phyloP scores from a whole-genome alignment of 2,329 filamentous ascomycete genomes.

The Colletotrichum sp. region DNA sequence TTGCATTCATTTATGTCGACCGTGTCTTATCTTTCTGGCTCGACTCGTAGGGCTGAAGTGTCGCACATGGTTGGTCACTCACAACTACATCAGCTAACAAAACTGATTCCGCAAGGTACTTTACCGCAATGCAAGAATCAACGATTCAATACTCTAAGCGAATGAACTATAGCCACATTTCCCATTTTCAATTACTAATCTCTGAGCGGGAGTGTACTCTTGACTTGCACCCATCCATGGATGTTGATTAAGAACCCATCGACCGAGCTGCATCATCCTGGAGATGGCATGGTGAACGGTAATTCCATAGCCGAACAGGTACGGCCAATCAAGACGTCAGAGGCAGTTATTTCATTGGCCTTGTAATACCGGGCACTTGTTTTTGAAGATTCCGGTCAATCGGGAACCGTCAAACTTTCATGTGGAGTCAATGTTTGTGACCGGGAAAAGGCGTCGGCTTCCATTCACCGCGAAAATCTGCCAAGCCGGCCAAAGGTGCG shows the following conservation, averaged over 20 bases:
- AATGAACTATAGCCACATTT: too few relatives aligned
- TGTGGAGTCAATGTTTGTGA: background rate
- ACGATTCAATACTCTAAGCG: background rate
- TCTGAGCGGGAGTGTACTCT: background rate
- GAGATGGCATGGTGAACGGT: background rate
- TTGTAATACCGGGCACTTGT: background rate
- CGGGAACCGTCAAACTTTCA: background rate
- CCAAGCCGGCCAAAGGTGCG: background rate
- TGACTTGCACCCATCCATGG: background rate
- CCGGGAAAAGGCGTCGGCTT: background rate
- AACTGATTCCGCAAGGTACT: background rate
- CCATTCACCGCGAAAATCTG: background rate
- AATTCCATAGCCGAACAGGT: background rate
- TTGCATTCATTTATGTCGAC: background rate
- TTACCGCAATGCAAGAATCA: background rate
- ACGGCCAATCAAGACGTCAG: background rate
- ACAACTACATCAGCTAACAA: background rate
- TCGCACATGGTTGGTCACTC: background rate
- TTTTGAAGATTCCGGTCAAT: background rate
- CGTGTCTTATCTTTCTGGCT: background rate
- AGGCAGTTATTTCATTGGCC: background rate
- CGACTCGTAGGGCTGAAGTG: background rate
- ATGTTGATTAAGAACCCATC: background rate
- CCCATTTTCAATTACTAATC: background rate
- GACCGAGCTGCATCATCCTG: background rate